phyloP scores from a whole-genome alignment of 2,329 filamentous ascomycete genomes.

The Alternaria tenuissima region DNA sequence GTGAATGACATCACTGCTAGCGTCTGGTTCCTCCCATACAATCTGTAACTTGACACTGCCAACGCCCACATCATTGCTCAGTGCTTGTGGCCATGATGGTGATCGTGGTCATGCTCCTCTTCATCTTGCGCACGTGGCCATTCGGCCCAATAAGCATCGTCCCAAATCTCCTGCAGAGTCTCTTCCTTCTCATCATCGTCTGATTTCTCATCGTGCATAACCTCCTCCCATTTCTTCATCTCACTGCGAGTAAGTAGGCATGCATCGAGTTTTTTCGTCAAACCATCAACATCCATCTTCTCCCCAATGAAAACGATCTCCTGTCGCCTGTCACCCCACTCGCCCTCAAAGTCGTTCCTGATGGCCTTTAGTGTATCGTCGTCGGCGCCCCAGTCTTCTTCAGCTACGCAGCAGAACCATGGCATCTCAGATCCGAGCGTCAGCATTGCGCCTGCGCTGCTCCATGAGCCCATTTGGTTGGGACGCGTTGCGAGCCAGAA shows the following conservation, averaged over 20 bases:
- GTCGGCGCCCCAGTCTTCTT: slow-evolving; percentile 61
- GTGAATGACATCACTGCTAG: slow-evolving; percentile 5
- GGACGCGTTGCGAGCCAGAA: slow-evolving; percentile 68
- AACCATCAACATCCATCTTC: slow-evolving; percentile 61
- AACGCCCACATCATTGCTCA: not conserved
- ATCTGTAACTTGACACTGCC: not conserved
- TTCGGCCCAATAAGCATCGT: slow-evolving; percentile 67
- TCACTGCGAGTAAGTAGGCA: slow-evolving; percentile 71
- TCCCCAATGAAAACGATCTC: slow-evolving; percentile 79
- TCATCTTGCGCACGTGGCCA: slow-evolving; percentile 52
- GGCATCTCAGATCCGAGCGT: slow-evolving; percentile 66
- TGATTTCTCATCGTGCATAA: slow-evolving; percentile 45
- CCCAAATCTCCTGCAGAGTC: slow-evolving; percentile 61
- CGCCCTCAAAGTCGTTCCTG: slow-evolving; percentile 58
- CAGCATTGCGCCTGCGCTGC: slow-evolving; percentile 70
- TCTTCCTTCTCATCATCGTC: slow-evolving; percentile 55
- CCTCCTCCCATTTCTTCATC: slow-evolving; percentile 52
- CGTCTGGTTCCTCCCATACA: not conserved
- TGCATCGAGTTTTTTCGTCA: slow-evolving; percentile 64
- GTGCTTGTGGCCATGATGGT: slow-evolving; percentile 7
- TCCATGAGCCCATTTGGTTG: slow-evolving; percentile 66
- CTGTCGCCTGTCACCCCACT: slow-evolving; percentile 74
- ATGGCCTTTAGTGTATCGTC: slow-evolving; percentile 59
- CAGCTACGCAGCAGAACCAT: slow-evolving; percentile 66
- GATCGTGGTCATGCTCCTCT: slow-evolving; percentile 33